Evolutionary conservation across 169 alveolate genomes (phyloP).

Genomic region (Plasmodium coatneyi): DNA sequence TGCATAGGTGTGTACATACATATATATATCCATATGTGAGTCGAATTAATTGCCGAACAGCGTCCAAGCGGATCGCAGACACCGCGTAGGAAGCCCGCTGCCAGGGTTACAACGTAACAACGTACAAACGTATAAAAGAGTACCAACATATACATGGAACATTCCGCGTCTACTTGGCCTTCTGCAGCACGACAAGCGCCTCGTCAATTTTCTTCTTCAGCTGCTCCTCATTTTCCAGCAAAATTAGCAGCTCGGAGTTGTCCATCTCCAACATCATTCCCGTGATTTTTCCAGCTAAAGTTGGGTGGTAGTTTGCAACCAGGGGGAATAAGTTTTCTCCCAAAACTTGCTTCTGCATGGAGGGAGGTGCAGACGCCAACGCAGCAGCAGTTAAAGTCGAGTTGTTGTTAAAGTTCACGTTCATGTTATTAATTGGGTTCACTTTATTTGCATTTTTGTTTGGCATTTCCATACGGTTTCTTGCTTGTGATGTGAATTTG

Average conservation of each 20-base stretch:
- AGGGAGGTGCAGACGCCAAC: conserved; percentile 89
- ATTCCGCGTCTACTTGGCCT: conserved; percentile 73
- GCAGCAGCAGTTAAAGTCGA: conserved; percentile 86
- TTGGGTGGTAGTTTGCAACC: conserved; percentile 93
- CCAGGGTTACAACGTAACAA: neutral
- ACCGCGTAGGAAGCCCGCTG: neutral
- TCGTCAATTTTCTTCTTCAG: conserved; percentile 93
- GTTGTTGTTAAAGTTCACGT: conserved; percentile 72
- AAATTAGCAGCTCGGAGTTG: conserved; percentile 92
- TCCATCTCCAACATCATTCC: conserved; percentile 98
- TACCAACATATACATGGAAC: too few species aligned
- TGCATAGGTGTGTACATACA: neutral
- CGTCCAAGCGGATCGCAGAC: neutral
- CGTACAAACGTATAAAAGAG: too few species aligned
- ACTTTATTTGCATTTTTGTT: conserved; percentile 61
- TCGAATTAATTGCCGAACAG: neutral
- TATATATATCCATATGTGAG: neutral
- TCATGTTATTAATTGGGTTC: conserved; percentile 44
- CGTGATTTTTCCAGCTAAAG: conserved; percentile 94
- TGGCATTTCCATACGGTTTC: conserved; percentile 83
- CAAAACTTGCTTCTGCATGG: conserved; percentile 94
- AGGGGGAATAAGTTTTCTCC: conserved; percentile 95
- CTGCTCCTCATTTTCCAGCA: conserved; percentile 91
- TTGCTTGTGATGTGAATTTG: conserved; percentile 88
- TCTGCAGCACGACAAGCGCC: conserved; percentile 92